Evolutionary conservation across 1,284 basidiomycete species (phyloP), one percentile per base, ranked within the genome.

Genomic region (Boletus smithii): DNA sequence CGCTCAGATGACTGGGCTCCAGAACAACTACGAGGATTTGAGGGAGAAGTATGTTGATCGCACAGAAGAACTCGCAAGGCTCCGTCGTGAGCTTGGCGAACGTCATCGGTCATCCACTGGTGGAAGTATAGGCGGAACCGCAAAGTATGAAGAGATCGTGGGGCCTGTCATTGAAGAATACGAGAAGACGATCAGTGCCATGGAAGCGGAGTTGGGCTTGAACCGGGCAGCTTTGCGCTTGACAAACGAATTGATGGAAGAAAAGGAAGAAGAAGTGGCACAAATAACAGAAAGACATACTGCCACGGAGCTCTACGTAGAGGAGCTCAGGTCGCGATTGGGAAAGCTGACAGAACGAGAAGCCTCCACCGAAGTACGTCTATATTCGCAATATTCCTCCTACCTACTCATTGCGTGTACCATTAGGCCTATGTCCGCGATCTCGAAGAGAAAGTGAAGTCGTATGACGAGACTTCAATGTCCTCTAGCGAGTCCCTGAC

Each of bases 121-220:
- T n/a, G 83, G 86, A 17, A 78, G 80, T 32, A 61, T 82, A 30
- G 81, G 80, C n/a, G 83, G 79, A 30, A 83, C 85, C 6, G 82
- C 77, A 42, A 91, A 88, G 66, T 98, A 97, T 65, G 91, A 97
- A 61, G 90, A 94, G 66, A 95, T 97, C 48, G 94, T 98, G 17
- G 95, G 94, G 30, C 95, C 95, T 7, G 93, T 99, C 59, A 97
- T 99, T 48, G 88, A 95, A 67, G 95, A 98, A 73, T 99, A 99
- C 69, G 95, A 99, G 73, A 95, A 95, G 76, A 93, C 94, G 1
- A 95, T 99, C 55, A 84, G 86, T 38, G 87, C 92, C 2, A 88
- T 99, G 75, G 97, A 99, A 67, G 91, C 94, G 1, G 90, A 98
- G 67, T 79, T 97, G 46, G 91, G 83, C 58, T 76, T 97, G 44